A percentile compares a stretch with the other conserved stretches of the same genome.
Evolutionary conservation across 106 monocot species (phyloP).

Genomic region (Apostasia ramifera): DNA sequence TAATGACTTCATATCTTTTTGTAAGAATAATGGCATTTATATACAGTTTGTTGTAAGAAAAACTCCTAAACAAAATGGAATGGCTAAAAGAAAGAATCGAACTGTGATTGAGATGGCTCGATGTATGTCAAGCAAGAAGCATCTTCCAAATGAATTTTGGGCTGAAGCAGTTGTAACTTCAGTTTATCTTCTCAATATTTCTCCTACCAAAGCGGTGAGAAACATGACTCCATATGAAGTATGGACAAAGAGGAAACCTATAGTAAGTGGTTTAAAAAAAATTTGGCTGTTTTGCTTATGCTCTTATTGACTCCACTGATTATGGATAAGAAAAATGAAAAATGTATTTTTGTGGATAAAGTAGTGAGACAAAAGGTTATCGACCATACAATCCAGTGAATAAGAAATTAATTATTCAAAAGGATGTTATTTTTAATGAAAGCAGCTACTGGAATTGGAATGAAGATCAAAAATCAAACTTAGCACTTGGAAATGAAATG

Average conservation of each 20-base stretch:
- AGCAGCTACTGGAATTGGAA: background rate
- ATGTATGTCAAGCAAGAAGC: constrained; percentile 5
- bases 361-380: constrained; percentile 13
- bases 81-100: constrained; percentile 7
- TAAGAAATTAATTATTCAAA: constrained; percentile 14
- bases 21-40: constrained; percentile 6
- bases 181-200: constrained; percentile 7
- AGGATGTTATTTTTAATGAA: constrained; percentile 21
- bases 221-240: constrained; percentile 23
- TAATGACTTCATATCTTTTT: background rate
- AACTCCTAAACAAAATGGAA: background rate
- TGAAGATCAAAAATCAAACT: background rate
- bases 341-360: constrained; percentile 21
- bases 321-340: constrained; percentile 17
- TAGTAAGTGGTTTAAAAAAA: constrained; percentile 6
- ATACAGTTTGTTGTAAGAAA: constrained; percentile 6
- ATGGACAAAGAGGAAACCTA: constrained; percentile 2
- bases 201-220: constrained; percentile 8
- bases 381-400: constrained; percentile 7
- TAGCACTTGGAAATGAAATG: too few species aligned
- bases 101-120: constrained; percentile 16
- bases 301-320: constrained; percentile 1
- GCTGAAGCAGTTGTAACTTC: constrained; percentile 9
- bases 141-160: constrained; percentile 10
- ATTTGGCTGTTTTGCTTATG: constrained; percentile 25